Base-by-base conservation (phyloP, 2,329 filamentous ascomycete genomes). In the Cordyceps militaris region DNA sequence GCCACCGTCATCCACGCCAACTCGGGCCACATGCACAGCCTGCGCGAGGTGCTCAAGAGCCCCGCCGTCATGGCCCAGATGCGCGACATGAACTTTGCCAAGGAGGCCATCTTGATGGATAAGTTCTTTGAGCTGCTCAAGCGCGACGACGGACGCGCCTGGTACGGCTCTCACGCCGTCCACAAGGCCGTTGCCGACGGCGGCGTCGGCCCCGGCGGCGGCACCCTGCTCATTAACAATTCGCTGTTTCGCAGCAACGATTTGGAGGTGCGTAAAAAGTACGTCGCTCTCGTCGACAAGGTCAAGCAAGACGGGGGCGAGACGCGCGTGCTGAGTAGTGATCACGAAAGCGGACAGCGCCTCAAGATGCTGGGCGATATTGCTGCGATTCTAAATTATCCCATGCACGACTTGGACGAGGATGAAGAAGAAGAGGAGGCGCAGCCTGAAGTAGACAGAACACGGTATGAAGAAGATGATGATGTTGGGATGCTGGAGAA, bases 331-430 rank as follows among this genome's bases (percentile, higher is more conserved):
- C 74, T 97, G 28, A 97, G 93, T 71, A 92, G 89, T 66, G 88
- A 95, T 67, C 93, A 97, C 71, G 93, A 97, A 75, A 97, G 92
- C 70, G 94, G 94, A 1, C 87, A 88, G 74, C 79, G 91, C 60
- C 73, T 99, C 14, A 89, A 92, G 63, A 88, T 86, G 13, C 71
- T 97, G 60, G 92, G 94, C 1, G 89, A 91, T 19, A 87, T 99
- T 61, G 94, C 93, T 16, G 91, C 91, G 1, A 87, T 97, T 28
- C 75, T 97, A 62, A 97, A 93, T 13, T 99, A 92, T 69, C 92
- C 94, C 0, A 80, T 97, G 38, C 75, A 83, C 19, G 91, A 95
- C 63, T 76, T 95, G 46, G 89, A 96, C 61, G 86, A 92, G 34
- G 85, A 87, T 2, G 84, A 76, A 3, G 76, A 75, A 8, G 76